Base-by-base conservation (phyloP, 345 rosid genomes). In the Eucalyptus marginata region DNA sequence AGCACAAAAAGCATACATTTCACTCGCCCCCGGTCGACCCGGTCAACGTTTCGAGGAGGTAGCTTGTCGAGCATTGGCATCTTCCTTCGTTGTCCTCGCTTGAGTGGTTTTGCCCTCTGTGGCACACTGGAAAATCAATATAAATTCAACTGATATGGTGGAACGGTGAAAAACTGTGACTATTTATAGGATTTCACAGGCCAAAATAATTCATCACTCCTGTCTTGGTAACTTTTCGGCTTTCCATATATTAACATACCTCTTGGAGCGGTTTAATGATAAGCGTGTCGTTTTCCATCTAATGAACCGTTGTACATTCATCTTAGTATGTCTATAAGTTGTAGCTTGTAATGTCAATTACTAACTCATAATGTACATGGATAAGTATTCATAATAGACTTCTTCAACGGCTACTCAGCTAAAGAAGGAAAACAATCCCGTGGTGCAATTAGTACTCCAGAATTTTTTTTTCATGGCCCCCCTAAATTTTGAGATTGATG, bases 31-130 rank as follows among this genome's bases (percentile, higher is more conserved):
- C 93, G 93, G 93, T 52, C 94, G 86, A 54, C 96, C 96, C 2
- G 89, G 86, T 76, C 95, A 90, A 5, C 94, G 93, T 86, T 93
- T 93, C 4, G 94, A 95, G 62, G 94, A 95, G 64, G 96, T 93
- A 17, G 93, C 96, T 24, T 92, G 94, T 86, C 94, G 89, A 29
- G 94, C 81, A 91, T 90, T 91, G 31, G 31, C 68, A 62, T 8
- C 31, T 8, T 13, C 31, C 15, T 10, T 59, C 8, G 16, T 62
- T 17, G 12, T 62, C n/a, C 2, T 62, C 7, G 17, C 17, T 29
- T 17, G 4, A 62, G 71, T 12, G 29, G 33, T 13, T 62, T 29
- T 29, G 17, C 16, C 16, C 33, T 29, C 8, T 13, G 4, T 27
- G 16, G 31, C 33, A 8, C 31, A 13, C 17, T 27, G 16, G 31